Percentiles rank a stretch among this genome's conserved stretches.
phyloP scores from a whole-genome alignment of 345 rosid species.

The Heritiera fomes region DNA sequence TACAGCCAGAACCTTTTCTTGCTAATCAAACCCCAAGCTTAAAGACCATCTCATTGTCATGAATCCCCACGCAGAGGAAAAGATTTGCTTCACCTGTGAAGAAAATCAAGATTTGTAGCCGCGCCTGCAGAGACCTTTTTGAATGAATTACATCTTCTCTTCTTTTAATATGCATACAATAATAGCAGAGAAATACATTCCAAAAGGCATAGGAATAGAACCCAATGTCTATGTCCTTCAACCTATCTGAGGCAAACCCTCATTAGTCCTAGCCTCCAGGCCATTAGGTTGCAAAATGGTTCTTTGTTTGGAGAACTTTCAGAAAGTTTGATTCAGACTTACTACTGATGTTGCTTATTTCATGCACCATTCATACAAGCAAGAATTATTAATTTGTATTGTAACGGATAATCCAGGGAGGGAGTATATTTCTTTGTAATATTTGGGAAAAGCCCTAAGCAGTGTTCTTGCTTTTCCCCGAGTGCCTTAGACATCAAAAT shows the following conservation, averaged over 20 bases:
- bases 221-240: neutral
- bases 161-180: neutral
- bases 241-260: slow-evolving; percentile 1
- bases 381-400: neutral
- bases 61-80: neutral
- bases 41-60: neutral
- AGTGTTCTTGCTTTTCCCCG: neutral
- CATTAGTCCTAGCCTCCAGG: neutral
- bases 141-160: neutral
- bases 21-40: neutral
- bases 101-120: neutral
- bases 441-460: neutral
- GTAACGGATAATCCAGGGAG: neutral
- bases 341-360: neutral
- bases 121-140: neutral
- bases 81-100: neutral
- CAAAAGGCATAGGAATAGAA: neutral
- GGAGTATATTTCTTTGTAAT: neutral
- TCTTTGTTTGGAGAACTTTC: neutral
- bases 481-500: neutral
- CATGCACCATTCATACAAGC: neutral
- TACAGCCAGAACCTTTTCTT: neutral
- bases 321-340: neutral
- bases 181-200: neutral
- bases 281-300: neutral